Base-by-base conservation (phyloP, 257 asterid species). In the Petrea volubilis region DNA sequence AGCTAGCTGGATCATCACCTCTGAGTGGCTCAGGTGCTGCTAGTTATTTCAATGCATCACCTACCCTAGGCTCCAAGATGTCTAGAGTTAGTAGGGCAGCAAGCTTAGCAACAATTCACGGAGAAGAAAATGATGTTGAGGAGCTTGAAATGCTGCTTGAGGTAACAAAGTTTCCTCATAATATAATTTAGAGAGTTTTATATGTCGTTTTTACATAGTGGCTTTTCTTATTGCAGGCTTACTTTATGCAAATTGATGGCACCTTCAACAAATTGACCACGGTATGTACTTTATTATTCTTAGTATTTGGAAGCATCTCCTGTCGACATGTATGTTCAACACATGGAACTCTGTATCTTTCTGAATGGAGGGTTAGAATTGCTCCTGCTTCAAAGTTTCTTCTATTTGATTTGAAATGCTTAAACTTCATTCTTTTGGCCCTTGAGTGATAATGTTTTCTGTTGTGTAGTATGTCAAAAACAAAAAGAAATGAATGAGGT, bases 181-280 rank as follows among this genome's bases (percentile, higher is more conserved):
- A 33, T 17, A 51, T 41, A 20, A 58, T 11, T 11, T 29, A 17
- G 14, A 27, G 46, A n/a, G 9, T 64, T 71, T 61, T 56, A 44
- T n/a, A 9, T 20, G 55, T 49, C 24, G 12, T 71, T 34, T 51
- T 33, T 59, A 27, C 55, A 20, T 47, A 43, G 36, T 62, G 31
- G 28, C 14, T 67, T 5, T 62, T 67, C 63, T 46, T 61, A 40
- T 67, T 78, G 74, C 89, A 90, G 97, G 94, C 96, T 43, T 90
- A 90, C 79, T 90, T 90, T 72, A 86, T 88, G 97, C 97, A 90
- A 76, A 86, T 90, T 74, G 97, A 90, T 75, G 87, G 92, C 73
- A 86, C 96, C 18, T 70, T 85, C 40, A 90, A 88, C 84, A 90
- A 83, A 82, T 67, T 90, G 51, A 70, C 85, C 56, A 90, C 97